These are phyloP conservation scores for Linanthus parryae DNA, from an alignment of 148 eudicot species.

Conservation along the genomic window DNA sequence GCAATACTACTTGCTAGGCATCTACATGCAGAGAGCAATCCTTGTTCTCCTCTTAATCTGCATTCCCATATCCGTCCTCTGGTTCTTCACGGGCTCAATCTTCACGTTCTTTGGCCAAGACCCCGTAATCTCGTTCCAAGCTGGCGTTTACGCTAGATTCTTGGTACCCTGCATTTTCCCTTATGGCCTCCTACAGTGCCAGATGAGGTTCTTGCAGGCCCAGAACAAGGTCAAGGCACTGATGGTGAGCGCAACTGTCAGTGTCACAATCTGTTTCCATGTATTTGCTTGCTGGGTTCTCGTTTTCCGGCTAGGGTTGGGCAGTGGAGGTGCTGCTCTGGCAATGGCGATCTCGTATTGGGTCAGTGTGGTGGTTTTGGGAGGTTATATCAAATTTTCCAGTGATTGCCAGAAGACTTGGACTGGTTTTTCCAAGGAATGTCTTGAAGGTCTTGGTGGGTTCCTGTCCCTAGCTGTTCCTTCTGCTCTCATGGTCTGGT, in stretches of 20 bases:
- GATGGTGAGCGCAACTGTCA: conserved; percentile 23
- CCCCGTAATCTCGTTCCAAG: conserved; percentile 21
- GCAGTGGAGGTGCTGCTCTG: conserved; percentile 32
- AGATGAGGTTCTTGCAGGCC: conserved; percentile 27
- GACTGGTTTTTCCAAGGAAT: conserved; percentile 40
- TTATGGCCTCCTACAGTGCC: conserved; percentile 29
- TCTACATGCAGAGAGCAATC: conserved; percentile 34
- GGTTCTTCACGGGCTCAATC: conserved; percentile 17
- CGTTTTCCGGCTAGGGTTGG: conserved; percentile 22
- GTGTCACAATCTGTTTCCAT: conserved; percentile 7
- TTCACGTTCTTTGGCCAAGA: conserved; percentile 25
- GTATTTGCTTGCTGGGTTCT: conserved; percentile 19
- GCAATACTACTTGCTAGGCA: conserved; percentile 31
- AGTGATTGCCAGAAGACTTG: conserved; percentile 26
- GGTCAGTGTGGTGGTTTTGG: conserved; percentile 31
- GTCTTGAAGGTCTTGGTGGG: conserved; percentile 15
- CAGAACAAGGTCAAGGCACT: conserved; percentile 34
- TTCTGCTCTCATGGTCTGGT: conserved; percentile 48
- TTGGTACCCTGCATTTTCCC: conserved; percentile 33
- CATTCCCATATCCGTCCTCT: conserved; percentile 26
- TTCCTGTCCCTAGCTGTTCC: conserved; percentile 32
- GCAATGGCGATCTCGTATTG: conserved; percentile 29
- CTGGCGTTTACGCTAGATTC: conserved; percentile 28
- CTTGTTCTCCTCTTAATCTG: conserved; percentile 16
- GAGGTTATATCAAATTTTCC: conserved; percentile 31